These are phyloP conservation scores for Fusarium nanum DNA, from an alignment of 2,329 filamentous ascomycete genomes.

Conservation along the genomic window DNA sequence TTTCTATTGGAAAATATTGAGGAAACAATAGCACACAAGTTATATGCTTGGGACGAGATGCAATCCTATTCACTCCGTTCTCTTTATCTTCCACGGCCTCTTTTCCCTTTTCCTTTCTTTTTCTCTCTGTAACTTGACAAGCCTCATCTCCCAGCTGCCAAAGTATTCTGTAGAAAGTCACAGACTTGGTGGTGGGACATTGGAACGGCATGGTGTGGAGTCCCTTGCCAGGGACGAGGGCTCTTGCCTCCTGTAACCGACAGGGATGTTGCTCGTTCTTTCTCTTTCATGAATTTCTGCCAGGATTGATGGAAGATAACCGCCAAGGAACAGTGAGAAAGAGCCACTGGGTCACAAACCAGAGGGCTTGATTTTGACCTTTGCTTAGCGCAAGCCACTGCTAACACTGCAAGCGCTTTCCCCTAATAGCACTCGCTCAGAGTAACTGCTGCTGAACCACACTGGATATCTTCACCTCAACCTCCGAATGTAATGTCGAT, in stretches of 20 bases:
- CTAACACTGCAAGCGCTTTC: conserved; percentile 6
- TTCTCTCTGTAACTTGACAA: not conserved
- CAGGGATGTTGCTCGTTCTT: conserved; percentile 10
- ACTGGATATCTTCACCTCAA: conserved; percentile 18
- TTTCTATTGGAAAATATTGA: not conserved
- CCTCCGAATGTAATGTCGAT: conserved; percentile 34
- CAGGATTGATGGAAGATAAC: conserved; percentile 23
- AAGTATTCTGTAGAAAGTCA: not conserved
- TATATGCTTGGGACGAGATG: not conserved
- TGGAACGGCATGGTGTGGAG: conserved; percentile 27
- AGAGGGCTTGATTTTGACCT: conserved; percentile 26
- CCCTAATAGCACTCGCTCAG: conserved; percentile 14
- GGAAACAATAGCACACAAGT: not conserved
- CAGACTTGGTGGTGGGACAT: not conserved
- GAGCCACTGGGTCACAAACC: conserved; percentile 1
- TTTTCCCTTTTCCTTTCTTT: not conserved
- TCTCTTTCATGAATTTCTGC: not conserved
- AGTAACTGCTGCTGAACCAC: not conserved
- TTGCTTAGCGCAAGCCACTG: conserved; percentile 25
- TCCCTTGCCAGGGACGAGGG: conserved; percentile 30
- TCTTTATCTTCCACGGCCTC: not conserved
- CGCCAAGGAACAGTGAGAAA: conserved; percentile 20
- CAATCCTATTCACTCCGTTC: not conserved
- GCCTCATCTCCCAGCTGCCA: not conserved
- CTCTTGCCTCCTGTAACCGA: conserved; percentile 12